phyloP scores from a whole-genome alignment of 768 basidiomycete genomes.

The Russula sp. region DNA sequence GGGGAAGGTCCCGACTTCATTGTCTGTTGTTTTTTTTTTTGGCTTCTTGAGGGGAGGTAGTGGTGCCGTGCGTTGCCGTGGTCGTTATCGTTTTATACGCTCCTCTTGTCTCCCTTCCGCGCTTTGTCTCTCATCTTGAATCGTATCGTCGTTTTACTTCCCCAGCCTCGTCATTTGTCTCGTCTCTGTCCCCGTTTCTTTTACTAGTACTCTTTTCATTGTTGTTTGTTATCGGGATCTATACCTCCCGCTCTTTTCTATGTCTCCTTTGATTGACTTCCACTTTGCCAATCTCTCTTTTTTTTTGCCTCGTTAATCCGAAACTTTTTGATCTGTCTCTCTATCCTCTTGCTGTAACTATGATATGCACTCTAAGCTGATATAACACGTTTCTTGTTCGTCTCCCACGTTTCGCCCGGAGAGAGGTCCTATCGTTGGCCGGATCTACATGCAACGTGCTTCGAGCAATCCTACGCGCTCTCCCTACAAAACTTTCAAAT shows the following conservation, averaged over 20 bases:
- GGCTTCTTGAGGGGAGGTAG: neutral
- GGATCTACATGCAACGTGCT: no score
- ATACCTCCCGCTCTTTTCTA: neutral
- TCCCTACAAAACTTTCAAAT: neutral
- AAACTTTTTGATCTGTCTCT: slow-evolving; percentile 6
- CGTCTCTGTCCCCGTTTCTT: neutral
- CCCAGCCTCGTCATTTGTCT: neutral
- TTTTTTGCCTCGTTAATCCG: neutral
- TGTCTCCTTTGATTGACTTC: neutral
- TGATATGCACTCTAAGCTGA: slow-evolving; percentile 14
- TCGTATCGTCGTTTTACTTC: neutral
- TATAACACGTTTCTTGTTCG: neutral
- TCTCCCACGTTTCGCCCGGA: neutral
- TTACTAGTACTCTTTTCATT: neutral
- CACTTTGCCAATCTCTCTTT: neutral
- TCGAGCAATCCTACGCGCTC: no score
- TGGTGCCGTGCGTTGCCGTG: neutral
- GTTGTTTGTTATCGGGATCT: neutral
- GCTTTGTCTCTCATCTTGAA: neutral
- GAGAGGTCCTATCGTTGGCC: neutral
- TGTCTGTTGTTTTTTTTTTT: neutral
- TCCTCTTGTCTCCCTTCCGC: neutral
- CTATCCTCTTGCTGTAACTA: slow-evolving; percentile 13
- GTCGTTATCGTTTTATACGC: neutral
- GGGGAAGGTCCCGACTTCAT: no score